phyloP scores from a whole-genome alignment of 495 filamentous ascomycete species.

The Podospora sp. region DNA sequence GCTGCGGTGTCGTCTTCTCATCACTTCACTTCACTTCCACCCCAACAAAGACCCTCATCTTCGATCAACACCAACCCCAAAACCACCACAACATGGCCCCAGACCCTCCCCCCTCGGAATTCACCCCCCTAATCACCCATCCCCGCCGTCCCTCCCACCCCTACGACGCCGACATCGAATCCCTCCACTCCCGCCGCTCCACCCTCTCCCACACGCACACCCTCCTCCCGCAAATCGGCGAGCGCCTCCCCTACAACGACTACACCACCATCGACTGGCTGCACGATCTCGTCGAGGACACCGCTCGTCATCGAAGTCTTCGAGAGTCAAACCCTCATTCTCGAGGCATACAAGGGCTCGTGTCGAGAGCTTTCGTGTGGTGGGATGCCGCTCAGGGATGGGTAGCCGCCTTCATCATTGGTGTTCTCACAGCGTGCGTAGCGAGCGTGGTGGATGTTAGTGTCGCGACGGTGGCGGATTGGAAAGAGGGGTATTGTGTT shows the following conservation, averaged over 20 bases:
- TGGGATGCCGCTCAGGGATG: constrained; percentile 17
- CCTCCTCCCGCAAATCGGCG: constrained; percentile 42
- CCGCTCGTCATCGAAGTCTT: constrained; percentile 51
- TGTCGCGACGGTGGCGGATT: constrained; percentile 55
- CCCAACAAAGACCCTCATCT: not conserved
- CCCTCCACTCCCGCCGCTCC: constrained; percentile 25
- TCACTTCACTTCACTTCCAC: too few species aligned
- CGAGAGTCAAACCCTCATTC: constrained; percentile 26
- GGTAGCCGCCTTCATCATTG: constrained; percentile 42
- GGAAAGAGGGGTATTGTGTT: constrained; percentile 57
- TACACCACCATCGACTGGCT: constrained; percentile 49
- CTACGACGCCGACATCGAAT: constrained; percentile 25
- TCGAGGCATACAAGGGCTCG: constrained; percentile 37
- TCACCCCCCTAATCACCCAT: not conserved
- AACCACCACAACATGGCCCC: not conserved
- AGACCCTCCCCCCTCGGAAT: not conserved
- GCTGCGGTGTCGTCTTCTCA: too few species aligned
- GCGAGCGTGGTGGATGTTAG: constrained; percentile 57
- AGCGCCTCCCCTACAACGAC: constrained; percentile 56
- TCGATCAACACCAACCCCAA: not conserved
- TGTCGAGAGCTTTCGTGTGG: constrained; percentile 33
- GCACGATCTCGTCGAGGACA: constrained; percentile 61
- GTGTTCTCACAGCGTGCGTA: constrained; percentile 54
- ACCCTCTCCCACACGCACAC: constrained; percentile 39
- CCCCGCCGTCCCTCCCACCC: not conserved